Base-by-base conservation (phyloP, 805 yeast species). In the Cyberlindnera subsufficiens region DNA sequence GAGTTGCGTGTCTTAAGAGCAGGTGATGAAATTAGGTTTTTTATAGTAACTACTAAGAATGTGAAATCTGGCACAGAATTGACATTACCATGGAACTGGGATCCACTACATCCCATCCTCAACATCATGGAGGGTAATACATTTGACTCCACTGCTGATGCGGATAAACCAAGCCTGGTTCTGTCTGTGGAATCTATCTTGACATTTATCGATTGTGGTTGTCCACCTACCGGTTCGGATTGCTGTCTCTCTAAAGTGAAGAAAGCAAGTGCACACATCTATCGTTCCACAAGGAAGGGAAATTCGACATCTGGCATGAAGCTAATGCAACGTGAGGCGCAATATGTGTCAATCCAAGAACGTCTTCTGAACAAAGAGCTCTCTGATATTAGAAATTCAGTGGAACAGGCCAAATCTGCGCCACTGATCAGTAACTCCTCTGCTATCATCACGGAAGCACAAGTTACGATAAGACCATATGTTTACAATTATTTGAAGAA, bases 51-150 rank as follows among this genome's bases (percentile, higher is more conserved):
- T 0, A 61, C 71, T 1, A 72, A 68, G 38, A 75, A 76, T 3
- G 75, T 90, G 22, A 67, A 69, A 40, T 61, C 71, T 9, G 88
- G 79, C n/a, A 76, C 80, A 32, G 97, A 90, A 56, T 63, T 91
- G 17, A 74, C 90, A 0, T 61, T 88, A 9, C 77, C 80, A 2
- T 91, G 98, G 98, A 86, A 82, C 46, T 91, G 96, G 96, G 96
- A 89, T 56, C 58, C 63, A 3, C 49, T 66, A 15, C 96, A 89
- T 58, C 96, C 97, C 2, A 84, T 88, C 32, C 65, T 68, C 41
- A 71, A 72, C 49, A 67, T 74, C 20, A 61, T 66, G 20, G 66
- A 73, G n/a, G 60, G 65, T 25, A 49, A 63, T 54, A 55, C 64
- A 30, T 77, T 81, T 57, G 88, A 82, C 38, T 72, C 72, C 19